Evolutionary conservation across 2,329 filamentous ascomycete genomes (phyloP).

Genomic region (Ploettnerulaceae sp.): DNA sequence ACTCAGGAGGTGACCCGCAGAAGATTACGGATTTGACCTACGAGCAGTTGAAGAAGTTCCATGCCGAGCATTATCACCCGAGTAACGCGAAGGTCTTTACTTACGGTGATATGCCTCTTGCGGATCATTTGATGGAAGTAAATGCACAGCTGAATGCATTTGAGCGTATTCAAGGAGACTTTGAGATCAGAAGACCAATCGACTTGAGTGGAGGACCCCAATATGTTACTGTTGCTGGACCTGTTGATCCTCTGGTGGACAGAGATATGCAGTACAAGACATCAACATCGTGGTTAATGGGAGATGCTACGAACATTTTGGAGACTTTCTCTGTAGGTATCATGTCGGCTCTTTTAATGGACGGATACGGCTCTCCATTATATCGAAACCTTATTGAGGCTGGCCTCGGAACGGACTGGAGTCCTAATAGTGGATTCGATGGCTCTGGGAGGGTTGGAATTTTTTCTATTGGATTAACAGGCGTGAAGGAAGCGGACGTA

Average conservation of each 20-base stretch:
- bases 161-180: conserved; percentile 62
- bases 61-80: conserved; percentile 90
- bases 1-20: conserved; percentile 92
- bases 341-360: conserved; percentile 77
- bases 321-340: conserved; percentile 86
- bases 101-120: conserved; percentile 87
- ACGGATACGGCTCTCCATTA: conserved; percentile 91
- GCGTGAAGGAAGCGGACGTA: conserved; percentile 78
- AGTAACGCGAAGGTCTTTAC: conserved; percentile 96
- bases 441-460: conserved; percentile 70
- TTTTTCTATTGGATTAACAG: conserved; percentile 86
- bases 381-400: conserved; percentile 86
- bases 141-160: conserved; percentile 71
- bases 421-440: conserved; percentile 90
- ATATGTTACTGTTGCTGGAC: conserved; percentile 69
- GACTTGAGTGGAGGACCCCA: conserved; percentile 62
- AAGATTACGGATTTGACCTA: conserved; percentile 96
- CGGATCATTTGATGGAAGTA: conserved; percentile 74
- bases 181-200: conserved; percentile 71
- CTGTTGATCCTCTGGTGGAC: conserved; percentile 80
- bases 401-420: conserved; percentile 88
- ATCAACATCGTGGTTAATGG: conserved; percentile 87
- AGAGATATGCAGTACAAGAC: conserved; percentile 88
- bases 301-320: conserved; percentile 73
- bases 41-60: conserved; percentile 81